These are phyloP conservation scores for Orbilia ellipsospora DNA, from an alignment of 2,329 filamentous ascomycete species.

Conservation along the genomic window DNA sequence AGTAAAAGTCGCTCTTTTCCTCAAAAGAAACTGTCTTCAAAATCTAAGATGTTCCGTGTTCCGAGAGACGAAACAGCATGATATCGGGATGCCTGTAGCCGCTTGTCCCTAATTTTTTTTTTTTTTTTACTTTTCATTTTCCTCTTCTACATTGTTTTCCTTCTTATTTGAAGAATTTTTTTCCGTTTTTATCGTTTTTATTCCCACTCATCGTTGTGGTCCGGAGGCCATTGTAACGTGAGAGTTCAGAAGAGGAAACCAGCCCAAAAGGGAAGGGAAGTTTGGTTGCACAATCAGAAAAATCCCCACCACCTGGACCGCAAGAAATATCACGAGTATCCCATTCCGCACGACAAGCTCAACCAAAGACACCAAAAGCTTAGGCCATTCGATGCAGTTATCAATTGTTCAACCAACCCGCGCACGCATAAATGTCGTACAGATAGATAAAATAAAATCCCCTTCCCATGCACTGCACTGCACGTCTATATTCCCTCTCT, in stretches of 20 bases:
- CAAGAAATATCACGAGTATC: slow-evolving; percentile 21
- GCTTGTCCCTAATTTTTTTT: neutral
- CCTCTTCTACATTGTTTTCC: slow-evolving; percentile 15
- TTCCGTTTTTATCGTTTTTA: neutral
- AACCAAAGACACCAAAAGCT: neutral
- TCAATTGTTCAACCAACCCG: neutral
- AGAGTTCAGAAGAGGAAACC: slow-evolving; percentile 3
- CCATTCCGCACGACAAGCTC: slow-evolving; percentile 5
- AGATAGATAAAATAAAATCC: slow-evolving; percentile 15
- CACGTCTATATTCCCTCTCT: slow-evolving; percentile 16
- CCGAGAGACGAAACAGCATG: slow-evolving; percentile 35
- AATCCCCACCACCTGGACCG: neutral
- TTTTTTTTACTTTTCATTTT: slow-evolving; percentile 1
- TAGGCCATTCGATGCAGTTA: no score
- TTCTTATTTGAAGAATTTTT: neutral
- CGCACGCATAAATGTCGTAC: slow-evolving; percentile 48
- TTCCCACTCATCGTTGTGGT: neutral
- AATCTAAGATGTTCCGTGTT: slow-evolving; percentile 28
- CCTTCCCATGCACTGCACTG: slow-evolving; percentile 16
- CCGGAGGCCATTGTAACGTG: neutral
- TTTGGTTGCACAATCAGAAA: neutral
- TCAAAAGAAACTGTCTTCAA: slow-evolving; percentile 12
- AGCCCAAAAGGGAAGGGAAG: neutral
- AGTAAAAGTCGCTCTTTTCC: slow-evolving; percentile 11
- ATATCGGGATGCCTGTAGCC: slow-evolving; percentile 26